These are phyloP conservation scores for Cytospora chrysosperma DNA, from an alignment of 2,329 filamentous ascomycete genomes.

Conservation along the genomic window DNA sequence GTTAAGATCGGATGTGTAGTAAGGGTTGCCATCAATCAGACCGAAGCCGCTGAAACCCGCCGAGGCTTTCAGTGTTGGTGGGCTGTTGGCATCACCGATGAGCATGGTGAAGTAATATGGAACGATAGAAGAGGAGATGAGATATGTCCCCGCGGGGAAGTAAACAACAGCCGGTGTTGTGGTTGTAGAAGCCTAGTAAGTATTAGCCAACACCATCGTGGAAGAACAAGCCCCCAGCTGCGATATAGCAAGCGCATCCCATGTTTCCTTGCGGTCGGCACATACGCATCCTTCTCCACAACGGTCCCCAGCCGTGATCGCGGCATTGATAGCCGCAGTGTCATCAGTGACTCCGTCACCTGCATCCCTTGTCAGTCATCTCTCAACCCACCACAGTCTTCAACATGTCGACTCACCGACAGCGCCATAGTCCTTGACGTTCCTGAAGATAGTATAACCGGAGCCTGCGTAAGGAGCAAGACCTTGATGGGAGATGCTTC, in stretches of 20 bases:
- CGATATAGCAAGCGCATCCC: background rate
- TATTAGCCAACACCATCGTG: conserved; percentile 19
- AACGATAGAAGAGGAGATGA: conserved; percentile 68
- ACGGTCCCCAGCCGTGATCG: conserved; percentile 41
- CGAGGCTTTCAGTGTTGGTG: conserved; percentile 56
- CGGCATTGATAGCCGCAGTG: conserved; percentile 46
- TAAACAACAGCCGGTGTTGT: conserved; percentile 43
- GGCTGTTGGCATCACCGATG: conserved; percentile 64
- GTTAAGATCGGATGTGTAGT: conserved; percentile 42
- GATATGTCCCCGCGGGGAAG: conserved; percentile 58
- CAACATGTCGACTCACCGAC: conserved; percentile 28
- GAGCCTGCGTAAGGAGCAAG: conserved; percentile 41
- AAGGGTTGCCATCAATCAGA: conserved; percentile 50
- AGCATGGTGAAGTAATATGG: conserved; percentile 80
- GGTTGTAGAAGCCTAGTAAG: conserved; percentile 39
- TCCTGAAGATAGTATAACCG: conserved; percentile 46
- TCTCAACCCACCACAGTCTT: background rate
- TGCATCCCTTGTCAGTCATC: conserved; percentile 24
- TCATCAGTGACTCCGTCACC: conserved; percentile 47
- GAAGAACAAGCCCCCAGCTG: background rate
- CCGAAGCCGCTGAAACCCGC: conserved; percentile 49
- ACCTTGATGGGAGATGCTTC: conserved; percentile 40
- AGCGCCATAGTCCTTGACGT: conserved; percentile 49
- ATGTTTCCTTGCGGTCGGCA: background rate
- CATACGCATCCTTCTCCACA: conserved; percentile 44